Evolutionary conservation across 306 rosid species (phyloP).

Genomic region (Luffa aegyptiaca): DNA sequence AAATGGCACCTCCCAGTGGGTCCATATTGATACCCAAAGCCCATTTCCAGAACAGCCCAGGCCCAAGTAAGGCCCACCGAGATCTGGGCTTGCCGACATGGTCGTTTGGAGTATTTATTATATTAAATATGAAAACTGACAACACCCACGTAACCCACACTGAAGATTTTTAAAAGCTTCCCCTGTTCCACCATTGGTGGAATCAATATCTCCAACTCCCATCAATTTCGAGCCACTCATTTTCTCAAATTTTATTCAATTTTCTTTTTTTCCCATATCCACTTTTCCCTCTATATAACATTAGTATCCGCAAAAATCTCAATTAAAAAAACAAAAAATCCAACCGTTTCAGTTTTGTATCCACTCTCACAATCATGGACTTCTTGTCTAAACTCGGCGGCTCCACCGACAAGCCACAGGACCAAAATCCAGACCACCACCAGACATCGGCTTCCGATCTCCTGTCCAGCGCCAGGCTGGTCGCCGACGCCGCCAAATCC

Average conservation of each 20-base stretch:
- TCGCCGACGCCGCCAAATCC: constrained; percentile 11
- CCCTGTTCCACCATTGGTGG: background rate
- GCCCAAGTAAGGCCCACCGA: background rate
- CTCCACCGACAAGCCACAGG: background rate
- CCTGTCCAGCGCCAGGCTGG: constrained; percentile 12
- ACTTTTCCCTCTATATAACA: background rate
- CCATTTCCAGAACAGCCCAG: background rate
- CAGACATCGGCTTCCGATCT: background rate
- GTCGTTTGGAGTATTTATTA: background rate
- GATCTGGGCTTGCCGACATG: constrained; percentile 1
- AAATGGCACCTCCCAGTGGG: background rate
- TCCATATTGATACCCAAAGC: background rate
- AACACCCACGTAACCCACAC: background rate
- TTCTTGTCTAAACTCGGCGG: background rate
- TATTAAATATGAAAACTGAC: background rate
- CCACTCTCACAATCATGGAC: background rate
- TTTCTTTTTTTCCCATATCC: background rate
- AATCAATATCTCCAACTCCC: background rate
- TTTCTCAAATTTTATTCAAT: background rate
- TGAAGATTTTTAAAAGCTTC: background rate
- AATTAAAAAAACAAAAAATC: background rate
- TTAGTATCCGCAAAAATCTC: background rate
- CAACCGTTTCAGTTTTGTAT: background rate
- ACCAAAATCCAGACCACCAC: background rate
- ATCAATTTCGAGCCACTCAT: background rate